Evolutionary conservation across 2,329 filamentous ascomycete species (phyloP).

Genomic region (Trichoderma sp.): DNA sequence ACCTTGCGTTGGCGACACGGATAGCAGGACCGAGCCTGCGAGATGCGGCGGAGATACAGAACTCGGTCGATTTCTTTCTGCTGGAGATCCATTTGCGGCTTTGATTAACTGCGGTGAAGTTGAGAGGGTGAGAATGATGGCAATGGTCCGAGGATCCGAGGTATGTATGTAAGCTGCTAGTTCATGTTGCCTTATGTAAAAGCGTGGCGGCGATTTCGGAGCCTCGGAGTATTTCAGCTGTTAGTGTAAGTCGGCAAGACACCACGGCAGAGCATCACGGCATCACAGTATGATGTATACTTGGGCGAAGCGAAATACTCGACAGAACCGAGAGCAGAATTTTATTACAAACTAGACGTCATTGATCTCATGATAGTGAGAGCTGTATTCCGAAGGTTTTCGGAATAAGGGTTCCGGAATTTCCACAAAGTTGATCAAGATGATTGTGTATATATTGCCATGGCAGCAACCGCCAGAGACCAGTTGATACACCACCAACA

Average conservation of each 20-base stretch:
- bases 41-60: not conserved
- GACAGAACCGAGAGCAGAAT: not conserved
- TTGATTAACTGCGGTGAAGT: not conserved
- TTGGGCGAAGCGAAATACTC: not conserved
- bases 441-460: not conserved
- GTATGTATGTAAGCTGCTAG: not conserved
- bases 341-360: not conserved
- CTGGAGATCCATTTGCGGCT: constrained; percentile 1
- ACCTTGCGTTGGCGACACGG: constrained; percentile 19
- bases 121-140: not conserved
- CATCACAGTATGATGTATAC: not conserved
- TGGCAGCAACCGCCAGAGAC: not conserved
- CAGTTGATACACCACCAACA: not conserved
- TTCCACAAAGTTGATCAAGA: not conserved
- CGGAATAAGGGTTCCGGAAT: not conserved
- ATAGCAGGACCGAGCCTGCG: constrained; percentile 15
- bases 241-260: not conserved
- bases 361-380: rapidly evolving
- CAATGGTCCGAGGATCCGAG: not conserved
- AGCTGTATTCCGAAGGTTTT: not conserved
- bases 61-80: constrained; percentile 11
- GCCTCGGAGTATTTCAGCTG: not conserved
- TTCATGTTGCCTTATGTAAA: not conserved
- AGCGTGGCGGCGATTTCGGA: not conserved
- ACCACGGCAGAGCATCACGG: not conserved